A percentile compares a stretch with the other conserved stretches of the same genome.
Evolutionary conservation across 495 filamentous ascomycete genomes (phyloP).

Genomic region (Neurospora sp.): DNA sequence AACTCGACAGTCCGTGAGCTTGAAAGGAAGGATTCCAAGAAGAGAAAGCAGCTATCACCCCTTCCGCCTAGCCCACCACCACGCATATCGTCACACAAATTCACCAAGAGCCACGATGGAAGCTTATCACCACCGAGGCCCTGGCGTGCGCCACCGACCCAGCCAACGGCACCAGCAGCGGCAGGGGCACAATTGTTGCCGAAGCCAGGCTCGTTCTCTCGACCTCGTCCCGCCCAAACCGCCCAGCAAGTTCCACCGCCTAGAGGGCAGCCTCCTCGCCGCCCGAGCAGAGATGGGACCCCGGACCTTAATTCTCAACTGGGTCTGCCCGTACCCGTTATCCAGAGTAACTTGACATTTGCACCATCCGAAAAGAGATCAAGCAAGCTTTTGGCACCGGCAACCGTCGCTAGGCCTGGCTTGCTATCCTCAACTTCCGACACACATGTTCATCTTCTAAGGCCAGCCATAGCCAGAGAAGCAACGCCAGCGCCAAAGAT

Average conservation of each 20-base stretch:
- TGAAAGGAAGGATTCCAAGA: conserved; percentile 33
- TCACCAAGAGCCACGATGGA: conserved; percentile 30
- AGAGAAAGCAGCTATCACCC: conserved; percentile 34
- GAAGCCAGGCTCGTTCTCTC: conserved; percentile 16
- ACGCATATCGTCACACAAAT: conserved; percentile 53
- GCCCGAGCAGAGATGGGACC: conserved; percentile 78
- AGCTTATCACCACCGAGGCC: conserved; percentile 19
- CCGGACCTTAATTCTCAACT: conserved; percentile 49
- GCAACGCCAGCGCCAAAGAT: conserved; percentile 27
- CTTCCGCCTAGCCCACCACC: conserved; percentile 52
- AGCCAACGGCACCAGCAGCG: conserved; percentile 22
- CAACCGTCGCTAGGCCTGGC: conserved; percentile 18
- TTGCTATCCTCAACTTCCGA: conserved; percentile 21
- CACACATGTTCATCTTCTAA: conserved; percentile 13
- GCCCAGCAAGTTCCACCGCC: conserved; percentile 20
- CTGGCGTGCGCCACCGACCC: conserved; percentile 16
- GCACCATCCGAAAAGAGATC: conserved; percentile 35
- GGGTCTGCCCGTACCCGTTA: conserved; percentile 52
- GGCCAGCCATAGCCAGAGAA: conserved; percentile 25
- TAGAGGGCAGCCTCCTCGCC: conserved; percentile 36
- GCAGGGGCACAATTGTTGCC: conserved; percentile 14
- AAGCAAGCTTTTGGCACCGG: conserved; percentile 27
- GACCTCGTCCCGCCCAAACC: conserved; percentile 14
- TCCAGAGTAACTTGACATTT: conserved; percentile 64
- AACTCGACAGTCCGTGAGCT: conserved; percentile 43